phyloP scores from a whole-genome alignment of 371 early-diverging fungal species.

The Nosema muscidifuracis region DNA sequence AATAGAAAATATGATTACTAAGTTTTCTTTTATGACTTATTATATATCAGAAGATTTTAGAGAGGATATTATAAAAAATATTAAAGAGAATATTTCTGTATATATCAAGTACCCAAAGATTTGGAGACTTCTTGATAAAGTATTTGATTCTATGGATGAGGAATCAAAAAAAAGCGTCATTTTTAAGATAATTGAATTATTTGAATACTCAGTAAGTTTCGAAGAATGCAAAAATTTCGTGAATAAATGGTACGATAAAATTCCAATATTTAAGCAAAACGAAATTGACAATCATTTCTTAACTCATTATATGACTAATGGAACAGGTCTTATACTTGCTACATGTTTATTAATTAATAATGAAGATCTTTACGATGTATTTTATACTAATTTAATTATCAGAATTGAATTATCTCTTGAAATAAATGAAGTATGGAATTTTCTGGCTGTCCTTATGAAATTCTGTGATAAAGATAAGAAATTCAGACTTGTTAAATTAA shows the following conservation, averaged over 20 bases:
- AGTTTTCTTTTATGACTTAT: neutral
- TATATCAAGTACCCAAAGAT: neutral
- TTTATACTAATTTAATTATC: neutral
- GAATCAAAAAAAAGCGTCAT: neutral
- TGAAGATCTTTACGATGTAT: neutral
- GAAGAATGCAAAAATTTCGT: neutral
- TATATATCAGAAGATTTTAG: no score
- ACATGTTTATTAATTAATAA: constrained; percentile 20
- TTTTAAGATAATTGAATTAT: neutral
- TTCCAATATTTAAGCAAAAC: neutral
- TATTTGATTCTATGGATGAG: neutral
- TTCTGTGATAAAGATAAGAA: constrained; percentile 11
- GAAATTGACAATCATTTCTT: neutral
- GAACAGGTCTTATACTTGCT: constrained; percentile 14
- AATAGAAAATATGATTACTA: neutral
- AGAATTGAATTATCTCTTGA: neutral
- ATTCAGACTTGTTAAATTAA: neutral
- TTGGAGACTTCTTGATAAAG: neutral
- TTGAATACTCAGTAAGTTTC: neutral
- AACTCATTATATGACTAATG: neutral
- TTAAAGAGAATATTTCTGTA: neutral
- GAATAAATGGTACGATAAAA: neutral
- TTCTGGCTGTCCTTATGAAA: constrained; percentile 17
- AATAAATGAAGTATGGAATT: constrained; percentile 13
- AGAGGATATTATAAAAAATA: neutral